These are phyloP conservation scores for Fraxinus greggii DNA, from an alignment of 305 asterid species.

Conservation along the genomic window DNA sequence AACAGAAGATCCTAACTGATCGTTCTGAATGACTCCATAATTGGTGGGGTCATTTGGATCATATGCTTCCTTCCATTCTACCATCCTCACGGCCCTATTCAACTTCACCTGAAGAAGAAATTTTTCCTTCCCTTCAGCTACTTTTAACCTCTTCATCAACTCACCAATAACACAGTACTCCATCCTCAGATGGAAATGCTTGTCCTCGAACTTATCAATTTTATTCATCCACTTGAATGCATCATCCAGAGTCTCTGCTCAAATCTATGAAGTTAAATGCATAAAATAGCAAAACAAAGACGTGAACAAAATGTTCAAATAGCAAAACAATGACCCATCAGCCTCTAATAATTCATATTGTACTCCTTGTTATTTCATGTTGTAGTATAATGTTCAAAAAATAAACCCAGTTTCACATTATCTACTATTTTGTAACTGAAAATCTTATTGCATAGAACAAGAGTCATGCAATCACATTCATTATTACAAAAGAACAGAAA, in stretches of 20 bases:
- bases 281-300: slow-evolving; percentile 11
- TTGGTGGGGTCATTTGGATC: slow-evolving; percentile 81
- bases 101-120: slow-evolving; percentile 81
- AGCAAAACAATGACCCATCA: neutral
- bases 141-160: slow-evolving; percentile 73
- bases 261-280: slow-evolving; percentile 26
- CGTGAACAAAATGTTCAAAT: neutral
- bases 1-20: slow-evolving; percentile 43
- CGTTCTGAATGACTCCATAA: slow-evolving; percentile 64
- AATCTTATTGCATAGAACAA: neutral
- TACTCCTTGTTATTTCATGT: neutral
- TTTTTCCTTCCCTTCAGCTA: slow-evolving; percentile 84
- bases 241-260: slow-evolving; percentile 66
- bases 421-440: neutral
- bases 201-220: slow-evolving; percentile 77
- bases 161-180: slow-evolving; percentile 92
- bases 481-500: neutral
- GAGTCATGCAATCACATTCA: neutral
- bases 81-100: slow-evolving; percentile 78
- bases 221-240: slow-evolving; percentile 66
- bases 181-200: slow-evolving; percentile 59
- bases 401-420: neutral
- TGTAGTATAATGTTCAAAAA: neutral
- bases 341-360: neutral
- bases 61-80: slow-evolving; percentile 67